Evolutionary conservation across 345 rosid genomes (phyloP).

Genomic region (Brassica carinata): DNA sequence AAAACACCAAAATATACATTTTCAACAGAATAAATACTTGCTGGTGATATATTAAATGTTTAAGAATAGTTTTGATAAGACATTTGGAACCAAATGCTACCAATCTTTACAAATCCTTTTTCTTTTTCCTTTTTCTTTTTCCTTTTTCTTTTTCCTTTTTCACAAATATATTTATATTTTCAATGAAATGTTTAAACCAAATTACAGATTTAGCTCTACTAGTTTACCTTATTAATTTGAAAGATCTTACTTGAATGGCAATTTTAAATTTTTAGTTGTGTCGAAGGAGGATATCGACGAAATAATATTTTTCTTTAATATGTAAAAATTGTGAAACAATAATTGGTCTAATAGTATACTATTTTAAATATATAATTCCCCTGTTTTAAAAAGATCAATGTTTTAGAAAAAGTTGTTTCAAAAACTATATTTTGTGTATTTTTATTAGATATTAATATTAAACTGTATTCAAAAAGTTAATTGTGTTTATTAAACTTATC

Average conservation of each 20-base stretch:
- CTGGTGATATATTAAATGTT: neutral
- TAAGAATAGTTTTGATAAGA: neutral
- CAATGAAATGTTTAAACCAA: neutral
- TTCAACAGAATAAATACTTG: neutral
- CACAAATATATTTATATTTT: too few relatives aligned
- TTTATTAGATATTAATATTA: too few relatives aligned
- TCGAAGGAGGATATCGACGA: too few relatives aligned
- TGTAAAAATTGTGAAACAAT: neutral
- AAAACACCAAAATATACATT: too few relatives aligned
- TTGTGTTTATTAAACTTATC: too few relatives aligned
- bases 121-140: too few relatives aligned
- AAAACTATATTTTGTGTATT: neutral
- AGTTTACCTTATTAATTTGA: neutral
- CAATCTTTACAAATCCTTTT: too few relatives aligned
- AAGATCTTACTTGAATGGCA: neutral
- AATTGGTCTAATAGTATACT: neutral
- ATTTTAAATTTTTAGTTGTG: neutral
- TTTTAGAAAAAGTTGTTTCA: neutral
- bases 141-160: neutral
- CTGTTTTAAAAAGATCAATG: neutral
- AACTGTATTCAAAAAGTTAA: too few relatives aligned
- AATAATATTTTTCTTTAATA: too few relatives aligned
- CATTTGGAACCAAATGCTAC: neutral
- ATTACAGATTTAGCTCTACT: neutral
- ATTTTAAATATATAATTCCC: too few relatives aligned